phyloP scores from a whole-genome alignment of 129 eudicot genomes.

The Escallonia herrerae region DNA sequence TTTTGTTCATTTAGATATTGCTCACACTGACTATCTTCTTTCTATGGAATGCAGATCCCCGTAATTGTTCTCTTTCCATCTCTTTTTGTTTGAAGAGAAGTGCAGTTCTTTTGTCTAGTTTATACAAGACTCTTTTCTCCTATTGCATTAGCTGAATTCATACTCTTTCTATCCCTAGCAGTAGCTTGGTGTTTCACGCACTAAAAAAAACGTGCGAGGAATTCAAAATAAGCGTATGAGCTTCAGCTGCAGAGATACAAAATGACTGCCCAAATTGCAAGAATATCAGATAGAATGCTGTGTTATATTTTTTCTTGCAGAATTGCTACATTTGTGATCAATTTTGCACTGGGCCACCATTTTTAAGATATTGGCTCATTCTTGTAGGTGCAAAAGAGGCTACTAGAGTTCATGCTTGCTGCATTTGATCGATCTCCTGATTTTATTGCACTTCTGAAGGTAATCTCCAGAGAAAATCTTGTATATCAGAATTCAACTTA shows the following conservation, averaged over 20 bases:
- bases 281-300: not conserved
- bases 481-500: not conserved
- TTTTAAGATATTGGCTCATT: not conserved
- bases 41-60: not conserved
- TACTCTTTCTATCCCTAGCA: too few relatives aligned
- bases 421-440: conserved; percentile 81
- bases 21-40: too few relatives aligned
- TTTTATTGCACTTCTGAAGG: conserved; percentile 87
- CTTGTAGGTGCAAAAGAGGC: conserved; percentile 75
- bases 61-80: not conserved
- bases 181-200: too few relatives aligned
- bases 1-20: too few relatives aligned
- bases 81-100: not conserved
- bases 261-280: not conserved
- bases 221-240: not conserved
- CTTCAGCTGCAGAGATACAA: not conserved
- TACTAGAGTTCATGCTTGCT: conserved; percentile 85
- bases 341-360: too few relatives aligned
- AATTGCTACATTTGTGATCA: too few relatives aligned
- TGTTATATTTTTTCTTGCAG: not conserved
- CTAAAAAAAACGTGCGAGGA: not conserved
- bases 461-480: conserved; percentile 18
- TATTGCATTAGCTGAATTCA: too few relatives aligned
- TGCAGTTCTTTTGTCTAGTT: not conserved
- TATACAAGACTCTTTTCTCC: too few relatives aligned